Evolutionary conservation across 2,329 filamentous ascomycete genomes (phyloP).

Genomic region (Cytospora paraplurivora): DNA sequence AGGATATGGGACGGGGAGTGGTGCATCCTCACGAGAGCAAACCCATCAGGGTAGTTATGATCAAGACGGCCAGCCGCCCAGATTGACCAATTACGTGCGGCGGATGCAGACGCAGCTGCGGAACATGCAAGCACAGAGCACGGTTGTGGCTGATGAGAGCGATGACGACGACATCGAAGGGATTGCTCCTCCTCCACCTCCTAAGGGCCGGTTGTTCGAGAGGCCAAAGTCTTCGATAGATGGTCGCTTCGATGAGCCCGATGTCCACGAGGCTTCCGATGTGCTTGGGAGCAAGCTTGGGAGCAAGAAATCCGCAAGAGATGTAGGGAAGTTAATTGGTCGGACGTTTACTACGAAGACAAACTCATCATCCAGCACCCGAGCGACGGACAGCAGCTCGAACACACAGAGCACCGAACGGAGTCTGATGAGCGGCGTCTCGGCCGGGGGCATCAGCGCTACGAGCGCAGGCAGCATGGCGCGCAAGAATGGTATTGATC

Average conservation of each 20-base stretch:
- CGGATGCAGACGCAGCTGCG: conserved; percentile 85
- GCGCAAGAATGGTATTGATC: conserved; percentile 65
- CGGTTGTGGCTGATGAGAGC: conserved; percentile 45
- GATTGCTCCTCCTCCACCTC: conserved; percentile 64
- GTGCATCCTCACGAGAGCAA: conserved; percentile 53
- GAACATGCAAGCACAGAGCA: conserved; percentile 64
- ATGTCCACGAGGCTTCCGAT: not conserved
- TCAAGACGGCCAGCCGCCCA: conserved; percentile 60
- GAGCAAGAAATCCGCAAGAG: conserved; percentile 75
- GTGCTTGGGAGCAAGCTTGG: conserved; percentile 52
- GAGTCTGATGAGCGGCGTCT: conserved; percentile 91
- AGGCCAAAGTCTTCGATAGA: conserved; percentile 63
- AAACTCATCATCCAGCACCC: conserved; percentile 70
- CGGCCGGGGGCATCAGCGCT: conserved; percentile 87
- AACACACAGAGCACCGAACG: conserved; percentile 78
- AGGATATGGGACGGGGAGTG: conserved; percentile 60
- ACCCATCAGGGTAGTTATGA: conserved; percentile 45
- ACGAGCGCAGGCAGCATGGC: conserved; percentile 95
- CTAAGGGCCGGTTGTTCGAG: conserved; percentile 54
- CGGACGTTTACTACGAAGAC: conserved; percentile 89
- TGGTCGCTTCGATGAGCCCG: conserved; percentile 40
- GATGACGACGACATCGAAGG: conserved; percentile 42
- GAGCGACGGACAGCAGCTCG: conserved; percentile 65
- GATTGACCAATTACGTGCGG: conserved; percentile 84
- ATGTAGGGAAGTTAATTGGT: conserved; percentile 70